Base-by-base conservation (phyloP, 805 yeast species). In the Wickerhamiella brachini region DNA sequence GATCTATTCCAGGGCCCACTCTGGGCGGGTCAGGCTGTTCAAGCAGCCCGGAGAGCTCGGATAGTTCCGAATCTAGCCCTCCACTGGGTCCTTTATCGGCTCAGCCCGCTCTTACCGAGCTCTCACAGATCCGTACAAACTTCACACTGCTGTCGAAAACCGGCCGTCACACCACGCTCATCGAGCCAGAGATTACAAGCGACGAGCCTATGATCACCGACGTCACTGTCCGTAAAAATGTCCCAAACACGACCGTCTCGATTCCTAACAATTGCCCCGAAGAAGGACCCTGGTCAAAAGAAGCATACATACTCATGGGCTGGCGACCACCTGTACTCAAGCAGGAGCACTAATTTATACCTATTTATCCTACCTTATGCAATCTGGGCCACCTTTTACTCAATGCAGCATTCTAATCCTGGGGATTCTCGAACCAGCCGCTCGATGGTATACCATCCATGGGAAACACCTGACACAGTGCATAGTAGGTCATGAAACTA, bases 401-500 rank as follows among this genome's bases (percentile, higher is more conserved):
- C 26, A 29, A 29, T 29, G 34, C 34, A 29, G 34, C 8, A 9
- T 5, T 12, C 34, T 29, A 38, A 38, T 18, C 42, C 10, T 18
- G 12, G 4, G 21, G 42, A n/a, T 38, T 18, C 21, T 38, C 42
- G 20, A 38, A 18, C 42, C 42, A 38, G 42, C 42, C 42, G 15
- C 21, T 18, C n/a, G 42, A 18, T 2, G 21, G 21, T 5, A n/a
- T 12, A 8, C 42, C 42, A 5, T 38, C 42, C 9, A 38, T 5
- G 15, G 42, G 42, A n/a, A 38, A 18, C 4, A 38, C 20, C 21
- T 6, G 5, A n/a, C 42, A 38, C 3, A 21, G 17, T 20, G 72
- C 34, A 17, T 76, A 71, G 64, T 84, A 80, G 5, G 78, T 68
- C 5, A 72, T 45, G 51, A 74, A 74, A 0, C 89, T 70, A 1